Evolutionary conservation across 768 basidiomycete genomes (phyloP).

Genomic region (Termitomyces sp.): DNA sequence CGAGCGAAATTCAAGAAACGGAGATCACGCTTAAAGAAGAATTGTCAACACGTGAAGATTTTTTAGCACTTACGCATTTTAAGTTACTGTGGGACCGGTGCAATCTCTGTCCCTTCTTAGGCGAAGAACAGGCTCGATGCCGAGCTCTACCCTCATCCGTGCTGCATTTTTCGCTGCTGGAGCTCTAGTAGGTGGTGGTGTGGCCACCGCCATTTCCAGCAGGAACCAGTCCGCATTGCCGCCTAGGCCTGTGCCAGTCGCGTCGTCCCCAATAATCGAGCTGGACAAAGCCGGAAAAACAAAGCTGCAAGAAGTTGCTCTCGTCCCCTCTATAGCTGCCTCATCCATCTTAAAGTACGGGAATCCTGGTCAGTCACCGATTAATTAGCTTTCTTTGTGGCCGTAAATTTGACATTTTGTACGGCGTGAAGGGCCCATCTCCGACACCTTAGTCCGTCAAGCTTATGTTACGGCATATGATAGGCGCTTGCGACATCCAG

Average conservation of each 20-base stretch:
- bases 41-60: background rate
- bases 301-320: slow-evolving; percentile 30
- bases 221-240: slow-evolving; percentile 16
- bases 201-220: slow-evolving; percentile 44
- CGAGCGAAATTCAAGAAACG: no score
- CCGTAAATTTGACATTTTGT: background rate
- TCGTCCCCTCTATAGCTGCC: slow-evolving; percentile 18
- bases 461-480: slow-evolving; percentile 92
- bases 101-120: no score
- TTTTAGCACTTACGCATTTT: background rate
- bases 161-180: slow-evolving; percentile 80
- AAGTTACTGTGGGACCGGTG: no score
- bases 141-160: slow-evolving; percentile 43
- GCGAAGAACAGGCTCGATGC: slow-evolving; percentile 11
- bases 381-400: background rate
- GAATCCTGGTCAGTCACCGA: slow-evolving; percentile 58
- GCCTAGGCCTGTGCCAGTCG: slow-evolving; percentile 6
- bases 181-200: slow-evolving; percentile 73
- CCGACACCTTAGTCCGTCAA: slow-evolving; percentile 71
- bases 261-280: slow-evolving; percentile 33
- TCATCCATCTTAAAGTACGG: slow-evolving; percentile 64
- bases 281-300: slow-evolving; percentile 39
- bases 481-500: slow-evolving; percentile 81
- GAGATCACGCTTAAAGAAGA: no score
- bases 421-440: slow-evolving; percentile 63